Evolutionary conservation across 2,329 filamentous ascomycete species (phyloP).

Genomic region (Paradendryphiella salina): DNA sequence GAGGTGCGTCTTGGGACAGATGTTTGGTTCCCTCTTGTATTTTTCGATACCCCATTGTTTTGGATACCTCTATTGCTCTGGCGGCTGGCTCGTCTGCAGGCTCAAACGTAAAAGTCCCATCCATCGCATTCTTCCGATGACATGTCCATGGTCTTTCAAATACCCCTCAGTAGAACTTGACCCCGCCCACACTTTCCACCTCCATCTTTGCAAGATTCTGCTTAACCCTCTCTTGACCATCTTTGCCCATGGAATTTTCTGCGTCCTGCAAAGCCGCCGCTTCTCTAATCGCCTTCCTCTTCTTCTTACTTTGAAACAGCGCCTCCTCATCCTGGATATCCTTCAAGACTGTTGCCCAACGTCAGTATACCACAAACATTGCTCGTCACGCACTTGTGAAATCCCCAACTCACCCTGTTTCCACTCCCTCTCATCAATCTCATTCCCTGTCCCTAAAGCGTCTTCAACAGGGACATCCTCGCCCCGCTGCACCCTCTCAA

Average conservation of each 20-base stretch:
- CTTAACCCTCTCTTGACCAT: constrained; percentile 41
- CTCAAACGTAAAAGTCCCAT: neutral
- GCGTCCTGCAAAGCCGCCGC: constrained; percentile 18
- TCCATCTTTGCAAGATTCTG: constrained; percentile 21
- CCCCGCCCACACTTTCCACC: constrained; percentile 38
- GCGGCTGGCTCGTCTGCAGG: neutral
- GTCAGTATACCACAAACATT: constrained; percentile 14
- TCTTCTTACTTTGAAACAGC: constrained; percentile 53
- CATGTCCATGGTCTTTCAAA: neutral
- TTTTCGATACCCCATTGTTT: neutral
- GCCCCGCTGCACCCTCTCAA: constrained; percentile 50
- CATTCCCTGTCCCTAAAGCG: constrained; percentile 75
- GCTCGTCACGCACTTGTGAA: neutral
- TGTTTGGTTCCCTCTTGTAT: neutral
- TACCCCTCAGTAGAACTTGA: constrained; percentile 36
- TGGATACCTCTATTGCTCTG: neutral
- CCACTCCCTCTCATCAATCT: constrained; percentile 79
- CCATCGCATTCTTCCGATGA: neutral
- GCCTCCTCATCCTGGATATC: constrained; percentile 68
- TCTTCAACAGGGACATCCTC: constrained; percentile 71
- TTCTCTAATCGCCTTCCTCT: constrained; percentile 31
- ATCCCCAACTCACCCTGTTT: constrained; percentile 67
- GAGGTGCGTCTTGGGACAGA: neutral
- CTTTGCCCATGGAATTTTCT: constrained; percentile 1
- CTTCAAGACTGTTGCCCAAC: constrained; percentile 57